Percentiles rank a stretch among this genome's conserved stretches.
phyloP scores from a whole-genome alignment of 1,139 yeast species.

The Blastobotrys petasosporus region DNA sequence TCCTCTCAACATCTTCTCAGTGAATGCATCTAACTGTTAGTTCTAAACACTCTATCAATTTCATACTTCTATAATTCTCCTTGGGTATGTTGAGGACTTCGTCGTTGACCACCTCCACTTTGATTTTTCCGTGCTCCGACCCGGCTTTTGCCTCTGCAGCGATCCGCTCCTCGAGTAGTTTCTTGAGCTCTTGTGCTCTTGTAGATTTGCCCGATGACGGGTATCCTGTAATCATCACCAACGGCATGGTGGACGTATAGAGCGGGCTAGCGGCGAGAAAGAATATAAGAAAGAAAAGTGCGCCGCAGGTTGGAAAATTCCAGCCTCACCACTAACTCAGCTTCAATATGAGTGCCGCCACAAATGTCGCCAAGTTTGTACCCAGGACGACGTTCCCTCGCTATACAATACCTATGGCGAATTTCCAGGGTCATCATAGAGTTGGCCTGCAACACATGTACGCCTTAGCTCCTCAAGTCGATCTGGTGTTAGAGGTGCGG shows the following conservation, averaged over 20 bases:
- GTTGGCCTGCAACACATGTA: conserved; percentile 69
- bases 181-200: conserved; percentile 54
- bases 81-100: conserved; percentile 69
- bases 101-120: conserved; percentile 68
- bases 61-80: conserved; percentile 44
- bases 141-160: conserved; percentile 27
- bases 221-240: conserved; percentile 73
- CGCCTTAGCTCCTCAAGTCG: conserved; percentile 71
- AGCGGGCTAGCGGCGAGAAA: not conserved
- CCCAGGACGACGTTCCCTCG: conserved; percentile 46
- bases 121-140: conserved; percentile 22
- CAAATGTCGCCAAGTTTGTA: conserved; percentile 20
- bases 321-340: not conserved
- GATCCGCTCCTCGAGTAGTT: conserved; percentile 46
- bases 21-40: conserved; percentile 66
- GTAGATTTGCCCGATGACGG: conserved; percentile 84
- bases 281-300: not conserved
- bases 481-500: conserved; percentile 73
- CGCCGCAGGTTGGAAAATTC: conserved; percentile 1
- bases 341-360: not conserved
- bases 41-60: conserved; percentile 50
- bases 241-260: conserved; percentile 54
- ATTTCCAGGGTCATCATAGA: conserved; percentile 88
- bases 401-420: conserved; percentile 63
- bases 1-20: conserved; percentile 80